Conservation (phyloP, 345 rosid species). For the Hibiscus tridactylites region DNA sequence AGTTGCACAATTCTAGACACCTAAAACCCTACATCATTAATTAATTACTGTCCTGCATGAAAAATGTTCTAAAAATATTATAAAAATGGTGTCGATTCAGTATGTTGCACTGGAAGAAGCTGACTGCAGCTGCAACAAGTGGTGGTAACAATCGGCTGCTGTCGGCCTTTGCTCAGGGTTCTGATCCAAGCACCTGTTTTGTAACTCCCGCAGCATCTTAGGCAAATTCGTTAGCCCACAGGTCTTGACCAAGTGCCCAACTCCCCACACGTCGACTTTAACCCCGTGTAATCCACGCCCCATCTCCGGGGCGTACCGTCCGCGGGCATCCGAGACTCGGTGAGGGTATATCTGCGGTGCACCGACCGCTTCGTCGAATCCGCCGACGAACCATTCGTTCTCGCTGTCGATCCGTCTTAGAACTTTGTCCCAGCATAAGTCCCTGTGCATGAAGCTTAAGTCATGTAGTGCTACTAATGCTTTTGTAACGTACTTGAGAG, state of each 20-base stretch:
- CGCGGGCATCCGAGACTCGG: constrained; percentile 30
- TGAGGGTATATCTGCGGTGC: constrained; percentile 80
- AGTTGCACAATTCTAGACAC: neutral
- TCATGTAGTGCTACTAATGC: constrained; percentile 87
- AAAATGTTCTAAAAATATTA: too few species aligned
- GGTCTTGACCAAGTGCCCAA: constrained; percentile 70
- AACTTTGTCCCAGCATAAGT: constrained; percentile 86
- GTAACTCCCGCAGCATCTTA: constrained; percentile 74
- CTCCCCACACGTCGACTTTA: constrained; percentile 96
- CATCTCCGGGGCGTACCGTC: constrained; percentile 81
- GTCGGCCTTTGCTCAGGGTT: constrained; percentile 92
- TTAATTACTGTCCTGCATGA: too few species aligned
- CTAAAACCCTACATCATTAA: neutral
- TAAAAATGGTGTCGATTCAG: constrained; percentile 10
- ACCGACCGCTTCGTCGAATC: constrained; percentile 72
- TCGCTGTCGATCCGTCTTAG: constrained; percentile 43
- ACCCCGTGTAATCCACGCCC: constrained; percentile 85
- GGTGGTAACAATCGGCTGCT: constrained; percentile 96
- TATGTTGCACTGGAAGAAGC: constrained; percentile 27
- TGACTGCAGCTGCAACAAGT: constrained; percentile 78
- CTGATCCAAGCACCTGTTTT: constrained; percentile 72
- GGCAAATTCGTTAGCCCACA: constrained; percentile 59
- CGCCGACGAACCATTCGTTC: constrained; percentile 72
- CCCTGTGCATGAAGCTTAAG: constrained; percentile 89
- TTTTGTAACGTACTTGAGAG: constrained; percentile 75